Conservation (phyloP, 2,329 filamentous ascomycete species). For the Fusarium protoensiforme region DNA sequence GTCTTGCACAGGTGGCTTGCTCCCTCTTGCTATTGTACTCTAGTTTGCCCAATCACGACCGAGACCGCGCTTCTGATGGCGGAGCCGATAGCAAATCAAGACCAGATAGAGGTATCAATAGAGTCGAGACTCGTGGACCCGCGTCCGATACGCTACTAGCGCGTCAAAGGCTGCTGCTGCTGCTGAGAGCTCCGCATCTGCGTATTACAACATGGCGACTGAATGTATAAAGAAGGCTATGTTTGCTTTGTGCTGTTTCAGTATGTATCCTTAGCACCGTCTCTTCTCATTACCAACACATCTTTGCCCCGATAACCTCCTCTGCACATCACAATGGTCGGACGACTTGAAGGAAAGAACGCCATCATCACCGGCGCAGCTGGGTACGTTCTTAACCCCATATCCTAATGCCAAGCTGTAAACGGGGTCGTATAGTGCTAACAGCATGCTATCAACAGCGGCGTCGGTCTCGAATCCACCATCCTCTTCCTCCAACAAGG, state of each 20-base stretch:
- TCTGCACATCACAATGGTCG: conserved; percentile 37
- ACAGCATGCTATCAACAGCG: background rate
- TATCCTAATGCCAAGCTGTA: background rate
- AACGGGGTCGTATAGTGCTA: background rate
- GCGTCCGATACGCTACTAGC: background rate
- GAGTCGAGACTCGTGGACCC: background rate
- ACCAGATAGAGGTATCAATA: background rate
- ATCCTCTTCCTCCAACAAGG: background rate
- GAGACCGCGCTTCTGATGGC: background rate
- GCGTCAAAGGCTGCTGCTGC: background rate
- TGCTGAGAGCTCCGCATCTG: background rate
- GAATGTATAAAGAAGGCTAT: background rate
- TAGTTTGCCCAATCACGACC: background rate
- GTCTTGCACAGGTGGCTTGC: background rate
- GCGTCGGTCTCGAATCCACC: background rate
- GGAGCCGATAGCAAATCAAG: background rate
- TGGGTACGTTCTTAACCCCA: conserved; percentile 67
- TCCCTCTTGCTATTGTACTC: background rate
- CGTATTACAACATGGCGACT: background rate
- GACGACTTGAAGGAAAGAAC: conserved; percentile 68
- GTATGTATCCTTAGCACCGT: no score
- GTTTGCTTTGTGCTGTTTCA: background rate
- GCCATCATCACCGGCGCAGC: conserved; percentile 83
- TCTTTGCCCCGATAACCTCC: background rate
- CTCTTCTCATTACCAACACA: background rate